These are phyloP conservation scores for Cyberlindnera amylophila DNA, from an alignment of 805 yeast genomes.

Conservation along the genomic window DNA sequence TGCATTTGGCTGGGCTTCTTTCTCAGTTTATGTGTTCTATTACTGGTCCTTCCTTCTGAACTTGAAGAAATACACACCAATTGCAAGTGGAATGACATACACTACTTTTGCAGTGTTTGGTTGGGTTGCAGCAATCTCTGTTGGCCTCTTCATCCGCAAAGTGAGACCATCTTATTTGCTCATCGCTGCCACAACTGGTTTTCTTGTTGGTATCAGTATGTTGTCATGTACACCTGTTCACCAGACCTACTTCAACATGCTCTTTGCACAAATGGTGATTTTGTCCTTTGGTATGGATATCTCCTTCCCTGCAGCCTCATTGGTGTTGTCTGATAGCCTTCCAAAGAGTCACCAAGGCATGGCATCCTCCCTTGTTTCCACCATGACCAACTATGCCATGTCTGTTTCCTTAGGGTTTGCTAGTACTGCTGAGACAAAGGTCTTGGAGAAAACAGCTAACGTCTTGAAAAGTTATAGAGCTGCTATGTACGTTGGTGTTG, in stretches of 20 bases:
- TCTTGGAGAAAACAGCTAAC: conserved; percentile 26
- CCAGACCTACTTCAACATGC: conserved; percentile 56
- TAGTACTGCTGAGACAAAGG: conserved; percentile 51
- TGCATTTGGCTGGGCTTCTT: conserved; percentile 72
- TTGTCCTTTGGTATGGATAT: conserved; percentile 74
- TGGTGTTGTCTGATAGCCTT: conserved; percentile 53
- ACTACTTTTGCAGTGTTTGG: conserved; percentile 51
- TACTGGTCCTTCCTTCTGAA: conserved; percentile 49
- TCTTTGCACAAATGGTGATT: conserved; percentile 52
- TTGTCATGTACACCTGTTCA: conserved; percentile 53
- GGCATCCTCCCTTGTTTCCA: conserved; percentile 71
- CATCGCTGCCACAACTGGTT: conserved; percentile 47
- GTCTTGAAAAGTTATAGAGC: conserved; percentile 46
- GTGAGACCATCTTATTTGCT: conserved; percentile 49
- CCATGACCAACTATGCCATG: conserved; percentile 69
- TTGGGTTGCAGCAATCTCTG: conserved; percentile 47
- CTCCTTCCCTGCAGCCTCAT: conserved; percentile 71
- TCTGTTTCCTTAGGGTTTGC: conserved; percentile 70
- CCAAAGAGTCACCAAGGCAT: conserved; percentile 69
- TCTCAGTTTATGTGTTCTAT: conserved; percentile 71
- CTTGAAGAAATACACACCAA: conserved; percentile 44
- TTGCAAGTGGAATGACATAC: conserved; percentile 45
- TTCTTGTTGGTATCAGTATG: conserved; percentile 50
- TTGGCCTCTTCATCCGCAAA: conserved; percentile 44
- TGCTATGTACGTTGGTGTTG: conserved; percentile 59